phyloP scores from a whole-genome alignment of 805 yeast species.

The Ogataea trehalophila region DNA sequence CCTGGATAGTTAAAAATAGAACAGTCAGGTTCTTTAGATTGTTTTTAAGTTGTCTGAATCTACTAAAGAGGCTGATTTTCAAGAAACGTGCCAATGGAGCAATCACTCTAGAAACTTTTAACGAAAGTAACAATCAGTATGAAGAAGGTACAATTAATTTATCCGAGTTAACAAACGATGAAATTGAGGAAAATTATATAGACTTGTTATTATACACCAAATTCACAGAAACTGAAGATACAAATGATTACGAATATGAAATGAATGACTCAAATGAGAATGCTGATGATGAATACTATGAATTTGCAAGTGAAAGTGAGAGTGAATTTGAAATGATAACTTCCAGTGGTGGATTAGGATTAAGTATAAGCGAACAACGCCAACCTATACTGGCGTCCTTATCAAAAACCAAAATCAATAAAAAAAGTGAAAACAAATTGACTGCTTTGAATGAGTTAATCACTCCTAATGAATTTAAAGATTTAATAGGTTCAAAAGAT shows the following conservation, averaged over 20 bases:
- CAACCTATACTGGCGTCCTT: no score
- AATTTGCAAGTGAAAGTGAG: slow-evolving; percentile 10
- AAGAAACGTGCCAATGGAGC: slow-evolving; percentile 8
- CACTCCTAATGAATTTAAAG: slow-evolving; percentile 20
- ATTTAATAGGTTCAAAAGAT: slow-evolving; percentile 21
- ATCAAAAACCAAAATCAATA: no score
- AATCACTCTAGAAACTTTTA: not conserved
- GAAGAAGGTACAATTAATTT: slow-evolving; percentile 1
- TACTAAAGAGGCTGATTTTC: not conserved
- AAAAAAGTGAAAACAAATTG: not conserved
- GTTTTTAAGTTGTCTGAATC: no score
- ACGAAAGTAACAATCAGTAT: no score
- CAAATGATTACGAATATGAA: slow-evolving; percentile 9
- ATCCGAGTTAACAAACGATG: slow-evolving; percentile 6
- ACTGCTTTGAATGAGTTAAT: slow-evolving; percentile 16
- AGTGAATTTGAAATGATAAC: slow-evolving; percentile 5
- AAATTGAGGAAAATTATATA: slow-evolving; percentile 6
- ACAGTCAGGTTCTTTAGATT: no score
- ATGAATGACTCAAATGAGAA: slow-evolving; percentile 3
- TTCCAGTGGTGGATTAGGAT: not conserved
- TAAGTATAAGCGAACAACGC: no score
- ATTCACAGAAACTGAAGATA: slow-evolving; percentile 9
- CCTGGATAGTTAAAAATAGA: no score
- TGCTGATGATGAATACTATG: slow-evolving; percentile 8
- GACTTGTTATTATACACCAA: slow-evolving; percentile 8